phyloP scores from a whole-genome alignment of 495 filamentous ascomycete species.

The Aspergillus diversus region DNA sequence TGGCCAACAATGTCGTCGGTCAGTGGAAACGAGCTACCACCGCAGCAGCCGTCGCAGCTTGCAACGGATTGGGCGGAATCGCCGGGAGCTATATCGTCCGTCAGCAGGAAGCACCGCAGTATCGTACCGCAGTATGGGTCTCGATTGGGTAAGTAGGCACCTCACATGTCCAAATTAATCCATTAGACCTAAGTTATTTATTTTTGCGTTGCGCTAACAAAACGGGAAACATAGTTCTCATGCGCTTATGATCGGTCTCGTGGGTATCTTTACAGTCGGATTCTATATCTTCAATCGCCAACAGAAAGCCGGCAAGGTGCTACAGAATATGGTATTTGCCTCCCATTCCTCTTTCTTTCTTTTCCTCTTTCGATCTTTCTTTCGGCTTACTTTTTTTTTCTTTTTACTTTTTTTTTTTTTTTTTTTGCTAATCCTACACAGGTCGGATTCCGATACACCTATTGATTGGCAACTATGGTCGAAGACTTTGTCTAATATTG shows the following conservation, averaged over 20 bases:
- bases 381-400: background rate
- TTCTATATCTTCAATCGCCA: constrained; percentile 64
- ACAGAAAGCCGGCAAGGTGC: constrained; percentile 50
- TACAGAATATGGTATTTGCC: constrained; percentile 55
- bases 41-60: constrained; percentile 68
- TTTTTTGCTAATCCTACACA: constrained; percentile 20
- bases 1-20: constrained; percentile 70
- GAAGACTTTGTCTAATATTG: no score
- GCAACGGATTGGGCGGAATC: constrained; percentile 76
- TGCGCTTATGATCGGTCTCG: constrained; percentile 65
- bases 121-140: constrained; percentile 72
- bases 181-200: background rate
- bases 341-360: constrained; percentile 9
- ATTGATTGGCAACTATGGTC: constrained; percentile 33
- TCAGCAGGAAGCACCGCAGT: constrained; percentile 67
- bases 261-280: constrained; percentile 61
- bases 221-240: constrained; percentile 52
- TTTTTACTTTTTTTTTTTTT: constrained; percentile 6
- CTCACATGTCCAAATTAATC: background rate
- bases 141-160: constrained; percentile 59
- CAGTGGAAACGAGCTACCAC: constrained; percentile 81
- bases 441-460: constrained; percentile 56
- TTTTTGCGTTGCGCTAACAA: background rate
- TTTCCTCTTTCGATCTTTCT: background rate
- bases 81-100: constrained; percentile 77